Evolutionary conservation across 805 yeast genomes (phyloP), one percentile per base, ranked within the genome.

Genomic region (Geotrichum ghanense): DNA sequence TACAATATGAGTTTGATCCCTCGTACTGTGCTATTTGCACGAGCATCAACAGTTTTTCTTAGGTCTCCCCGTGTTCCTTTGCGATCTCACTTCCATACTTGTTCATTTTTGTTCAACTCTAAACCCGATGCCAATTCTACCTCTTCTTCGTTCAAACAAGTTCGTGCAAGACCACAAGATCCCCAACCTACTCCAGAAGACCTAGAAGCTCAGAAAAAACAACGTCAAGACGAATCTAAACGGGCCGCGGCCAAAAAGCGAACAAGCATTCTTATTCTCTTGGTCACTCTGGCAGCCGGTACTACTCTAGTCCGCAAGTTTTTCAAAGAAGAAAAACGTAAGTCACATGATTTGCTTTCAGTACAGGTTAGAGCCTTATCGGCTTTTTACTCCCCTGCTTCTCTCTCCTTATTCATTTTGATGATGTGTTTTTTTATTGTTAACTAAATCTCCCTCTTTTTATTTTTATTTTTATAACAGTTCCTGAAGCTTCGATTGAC

Each of bases 401-500:
- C 16, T 6, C 14, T 31, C 31, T 10, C 19, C 16, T 31, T 19
- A 31, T 12, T 31, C 12, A 31, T n/a, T n/a, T n/a, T n/a, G n/a
- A n/a, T n/a, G n/a, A n/a, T n/a, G n/a, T n/a, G n/a, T n/a, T n/a
- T n/a, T n/a, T n/a, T n/a, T n/a, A n/a, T n/a, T n/a, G n/a, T n/a
- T n/a, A n/a, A n/a, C n/a, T n/a, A n/a, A n/a, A n/a, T n/a, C n/a
- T n/a, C n/a, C n/a, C 42, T 39, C 42, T 17, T 39, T n/a, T 10
- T n/a, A 20, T 39, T 7, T 5, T 9, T 39, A 4, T 14, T 20
- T 4, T n/a, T 17, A 39, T 21, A 20, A 6, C 4, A 39, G 42
- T 39, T 16, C 42, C 42, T 39, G 25, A 22, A 39, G 42, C 23
- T 5, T 39, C 42, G 19, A 39, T 39, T n/a, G 42, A 39, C n/a